Evolutionary conservation across 1,139 yeast species (phyloP).

Genomic region (Yamadazyma jaroonii): DNA sequence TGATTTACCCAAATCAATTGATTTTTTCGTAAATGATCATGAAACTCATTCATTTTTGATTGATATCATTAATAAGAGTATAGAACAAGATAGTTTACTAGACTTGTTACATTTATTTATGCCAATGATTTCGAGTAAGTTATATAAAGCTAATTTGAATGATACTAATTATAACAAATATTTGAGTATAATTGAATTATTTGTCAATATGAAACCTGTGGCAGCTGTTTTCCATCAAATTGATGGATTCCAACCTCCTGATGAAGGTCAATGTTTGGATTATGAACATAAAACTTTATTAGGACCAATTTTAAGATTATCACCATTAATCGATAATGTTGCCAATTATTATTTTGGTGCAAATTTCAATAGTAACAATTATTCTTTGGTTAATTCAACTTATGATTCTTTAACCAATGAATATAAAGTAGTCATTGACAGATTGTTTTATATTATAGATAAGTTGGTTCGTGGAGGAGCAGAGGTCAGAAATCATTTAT

Average conservation of each 20-base stretch:
- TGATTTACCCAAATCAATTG: slow-evolving; percentile 28
- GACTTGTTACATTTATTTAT: slow-evolving; percentile 60
- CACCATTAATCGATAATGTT: slow-evolving; percentile 58
- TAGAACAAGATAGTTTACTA: slow-evolving; percentile 61
- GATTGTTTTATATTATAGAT: slow-evolving; percentile 68
- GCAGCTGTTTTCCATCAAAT: slow-evolving; percentile 60
- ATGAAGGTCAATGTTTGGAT: slow-evolving; percentile 39
- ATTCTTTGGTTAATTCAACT: slow-evolving; percentile 42
- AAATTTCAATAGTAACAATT: slow-evolving; percentile 33
- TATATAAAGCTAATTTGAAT: slow-evolving; percentile 32
- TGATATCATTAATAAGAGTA: slow-evolving; percentile 56
- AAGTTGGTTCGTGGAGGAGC: slow-evolving; percentile 75
- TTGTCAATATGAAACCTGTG: slow-evolving; percentile 60
- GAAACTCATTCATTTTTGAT: slow-evolving; percentile 51
- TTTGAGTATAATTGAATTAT: slow-evolving; percentile 53
- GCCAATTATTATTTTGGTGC: slow-evolving; percentile 48
- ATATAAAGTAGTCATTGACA: slow-evolving; percentile 52
- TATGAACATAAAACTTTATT: slow-evolving; percentile 63
- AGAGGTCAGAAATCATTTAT: slow-evolving; percentile 57
- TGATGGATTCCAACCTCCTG: slow-evolving; percentile 51
- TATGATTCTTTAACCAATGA: slow-evolving; percentile 61
- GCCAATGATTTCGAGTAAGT: slow-evolving; percentile 39
- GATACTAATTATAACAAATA: slow-evolving; percentile 52
- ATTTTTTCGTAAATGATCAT: slow-evolving; percentile 27
- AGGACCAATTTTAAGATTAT: slow-evolving; percentile 74